phyloP scores from a whole-genome alignment of 495 filamentous ascomycete genomes.

The Penicillium canescens region DNA sequence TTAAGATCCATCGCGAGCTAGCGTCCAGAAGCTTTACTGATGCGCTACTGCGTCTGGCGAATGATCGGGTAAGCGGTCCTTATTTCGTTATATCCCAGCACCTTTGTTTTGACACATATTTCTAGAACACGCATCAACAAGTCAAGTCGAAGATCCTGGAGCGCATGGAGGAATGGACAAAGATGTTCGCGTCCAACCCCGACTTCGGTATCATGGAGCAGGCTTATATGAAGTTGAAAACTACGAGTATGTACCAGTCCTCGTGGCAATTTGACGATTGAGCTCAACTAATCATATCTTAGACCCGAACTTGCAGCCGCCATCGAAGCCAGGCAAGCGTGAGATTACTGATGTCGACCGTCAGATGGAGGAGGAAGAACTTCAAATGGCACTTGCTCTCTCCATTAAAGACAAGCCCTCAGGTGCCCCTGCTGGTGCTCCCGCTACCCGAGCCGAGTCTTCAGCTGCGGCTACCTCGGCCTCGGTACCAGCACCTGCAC shows the following conservation, averaged over 20 bases:
- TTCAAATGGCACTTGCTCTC: constrained; percentile 92
- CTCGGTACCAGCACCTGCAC: constrained; percentile 27
- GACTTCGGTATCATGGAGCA: constrained; percentile 98
- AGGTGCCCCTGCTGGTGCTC: background rate
- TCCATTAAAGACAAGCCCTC: constrained; percentile 77
- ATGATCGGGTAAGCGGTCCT: constrained; percentile 62
- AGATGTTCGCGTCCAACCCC: constrained; percentile 88
- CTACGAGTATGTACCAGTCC: constrained; percentile 54
- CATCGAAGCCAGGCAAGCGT: constrained; percentile 87
- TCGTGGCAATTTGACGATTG: background rate
- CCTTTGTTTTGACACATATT: background rate
- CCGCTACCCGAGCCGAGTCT: constrained; percentile 27
- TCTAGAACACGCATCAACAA: constrained; percentile 86
- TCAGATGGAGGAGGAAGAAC: constrained; percentile 94
- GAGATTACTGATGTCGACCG: constrained; percentile 88
- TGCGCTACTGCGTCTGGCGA: constrained; percentile 84
- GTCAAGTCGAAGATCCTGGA: constrained; percentile 97
- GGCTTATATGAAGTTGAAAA: constrained; percentile 85
- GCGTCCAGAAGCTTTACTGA: constrained; percentile 95
- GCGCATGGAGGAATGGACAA: constrained; percentile 92
- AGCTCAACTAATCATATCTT: constrained; percentile 13
- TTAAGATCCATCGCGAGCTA: constrained; percentile 88
- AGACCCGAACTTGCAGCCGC: constrained; percentile 91
- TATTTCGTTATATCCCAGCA: too few species aligned
- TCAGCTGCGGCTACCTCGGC: constrained; percentile 29